Conservation (phyloP, 1,284 basidiomycete species). For the Sporisorium iseilematis-ciliati region DNA sequence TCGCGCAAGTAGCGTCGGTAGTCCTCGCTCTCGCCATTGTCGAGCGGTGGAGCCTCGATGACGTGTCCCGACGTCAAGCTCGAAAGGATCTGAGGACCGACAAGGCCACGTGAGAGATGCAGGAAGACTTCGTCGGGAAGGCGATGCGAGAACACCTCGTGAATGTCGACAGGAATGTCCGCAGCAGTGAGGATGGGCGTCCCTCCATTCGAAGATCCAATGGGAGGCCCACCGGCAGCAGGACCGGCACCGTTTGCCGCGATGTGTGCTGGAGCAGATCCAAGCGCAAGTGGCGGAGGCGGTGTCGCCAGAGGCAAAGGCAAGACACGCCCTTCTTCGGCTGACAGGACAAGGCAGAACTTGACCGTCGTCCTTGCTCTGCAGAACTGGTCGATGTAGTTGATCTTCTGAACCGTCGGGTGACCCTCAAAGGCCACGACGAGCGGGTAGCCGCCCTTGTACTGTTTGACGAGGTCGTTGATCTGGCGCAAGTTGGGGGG, state of each 20-base stretch:
- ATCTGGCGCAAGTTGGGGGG: constrained; percentile 64
- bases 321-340: constrained; percentile 84
- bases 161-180: constrained; percentile 90
- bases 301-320: constrained; percentile 86
- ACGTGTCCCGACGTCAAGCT: constrained; percentile 86
- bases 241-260: constrained; percentile 64
- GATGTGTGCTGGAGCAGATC: constrained; percentile 11
- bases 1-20: constrained; percentile 95
- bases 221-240: constrained; percentile 73
- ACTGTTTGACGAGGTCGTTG: constrained; percentile 71
- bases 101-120: constrained; percentile 90
- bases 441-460: constrained; percentile 61
- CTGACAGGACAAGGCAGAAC: constrained; percentile 88
- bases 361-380: constrained; percentile 92
- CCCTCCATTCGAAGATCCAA: constrained; percentile 73
- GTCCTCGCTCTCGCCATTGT: constrained; percentile 93
- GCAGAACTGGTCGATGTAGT: constrained; percentile 88
- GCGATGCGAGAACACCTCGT: constrained; percentile 94
- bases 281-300: constrained; percentile 66
- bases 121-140: constrained; percentile 97
- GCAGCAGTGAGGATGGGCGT: constrained; percentile 78
- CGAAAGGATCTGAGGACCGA: constrained; percentile 86
- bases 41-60: constrained; percentile 89
- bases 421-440: constrained; percentile 70
- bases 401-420: constrained; percentile 79